Base-by-base conservation (phyloP, 176 grass and related monocot genomes). In the Hordeum marinum region DNA sequence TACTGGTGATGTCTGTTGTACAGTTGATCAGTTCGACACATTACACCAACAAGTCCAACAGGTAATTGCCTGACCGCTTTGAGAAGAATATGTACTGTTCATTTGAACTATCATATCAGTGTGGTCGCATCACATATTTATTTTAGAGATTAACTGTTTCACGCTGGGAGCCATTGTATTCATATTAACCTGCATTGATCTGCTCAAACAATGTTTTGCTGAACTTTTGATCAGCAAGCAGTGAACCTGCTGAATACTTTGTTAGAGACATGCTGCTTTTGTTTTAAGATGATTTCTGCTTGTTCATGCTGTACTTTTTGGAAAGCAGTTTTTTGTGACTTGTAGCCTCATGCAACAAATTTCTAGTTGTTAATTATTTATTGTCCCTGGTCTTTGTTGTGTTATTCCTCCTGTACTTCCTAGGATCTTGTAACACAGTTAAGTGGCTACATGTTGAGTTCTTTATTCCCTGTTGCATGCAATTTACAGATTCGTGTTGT, bases 21-120 rank as follows among this genome's bases (percentile, higher is more conserved):
- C 86, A 40, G 78, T 70, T 75, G 91, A 99, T 65, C 96, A 99
- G 79, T 99, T 99, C 73, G 88, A 96, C 66, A 92, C 84, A 24
- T 90, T 99, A 89, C 96, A 85, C 65, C 84, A 73, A 72, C 89
- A 95, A 77, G 93, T 99, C 35, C 91, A 99, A 86, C 96, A 99
- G 87, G 96, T 96, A 92, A 92, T 60, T 81, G 29, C 24, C 54
- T 80, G 60, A 77, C 48, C 7, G 12, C 31, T 59, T 65, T 31
- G 73, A 80, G 13, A 66, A 18, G 2, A 67, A 60, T 37, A 68
- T 84, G 43, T 29, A 85, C 9, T 50, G 14, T 72, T 59, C 62
- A 83, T 63, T 85, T 85, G 37, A 75, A 72, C 45, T 71, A 89
- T 32, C 63, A 73, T 46, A 77, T 63, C 83, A 15, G 36, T 81